Evolutionary conservation across 805 yeast species (phyloP).

Genomic region (Candida golubevii): DNA sequence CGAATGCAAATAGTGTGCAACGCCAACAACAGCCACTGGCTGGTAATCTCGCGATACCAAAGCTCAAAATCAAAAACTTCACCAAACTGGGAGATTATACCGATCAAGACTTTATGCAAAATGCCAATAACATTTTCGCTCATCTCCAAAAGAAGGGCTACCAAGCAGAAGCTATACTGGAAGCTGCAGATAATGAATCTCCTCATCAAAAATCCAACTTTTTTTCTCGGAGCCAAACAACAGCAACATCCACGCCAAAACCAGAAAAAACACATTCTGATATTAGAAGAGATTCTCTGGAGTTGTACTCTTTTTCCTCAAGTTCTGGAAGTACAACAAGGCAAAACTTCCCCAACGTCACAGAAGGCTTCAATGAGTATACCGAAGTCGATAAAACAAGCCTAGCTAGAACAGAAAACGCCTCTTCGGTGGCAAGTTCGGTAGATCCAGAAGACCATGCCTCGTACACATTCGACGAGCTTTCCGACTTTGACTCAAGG

Average conservation of each 20-base stretch:
- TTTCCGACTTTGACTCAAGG: constrained; percentile 13
- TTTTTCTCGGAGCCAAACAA: constrained; percentile 13
- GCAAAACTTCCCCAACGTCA: constrained; percentile 6
- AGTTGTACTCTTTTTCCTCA: constrained; percentile 23
- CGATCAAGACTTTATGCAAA: constrained; percentile 33
- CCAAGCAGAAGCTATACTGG: constrained; percentile 3
- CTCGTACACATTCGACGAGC: constrained; percentile 33
- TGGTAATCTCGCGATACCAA: constrained; percentile 9
- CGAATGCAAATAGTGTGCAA: constrained; percentile 16
- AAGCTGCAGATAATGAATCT: constrained; percentile 1
- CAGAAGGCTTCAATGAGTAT: constrained; percentile 8
- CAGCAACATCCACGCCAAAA: constrained; percentile 41
- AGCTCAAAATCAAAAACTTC: constrained; percentile 27
- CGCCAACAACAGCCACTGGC: constrained; percentile 1
- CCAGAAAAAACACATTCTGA: constrained; percentile 15
- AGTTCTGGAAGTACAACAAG: constrained; percentile 31
- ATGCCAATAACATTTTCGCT: constrained; percentile 37
- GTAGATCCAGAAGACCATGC: neutral
- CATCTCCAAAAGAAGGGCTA: constrained; percentile 35
- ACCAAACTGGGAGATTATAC: constrained; percentile 30
- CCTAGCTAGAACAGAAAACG: neutral
- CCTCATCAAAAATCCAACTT: constrained; percentile 6
- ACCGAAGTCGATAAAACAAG: constrained; percentile 11
- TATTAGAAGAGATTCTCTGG: constrained; percentile 2
- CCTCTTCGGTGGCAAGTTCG: neutral